These are phyloP conservation scores for Sideroxylon spinosum DNA, from an alignment of 179 eudicot species.

Conservation along the genomic window DNA sequence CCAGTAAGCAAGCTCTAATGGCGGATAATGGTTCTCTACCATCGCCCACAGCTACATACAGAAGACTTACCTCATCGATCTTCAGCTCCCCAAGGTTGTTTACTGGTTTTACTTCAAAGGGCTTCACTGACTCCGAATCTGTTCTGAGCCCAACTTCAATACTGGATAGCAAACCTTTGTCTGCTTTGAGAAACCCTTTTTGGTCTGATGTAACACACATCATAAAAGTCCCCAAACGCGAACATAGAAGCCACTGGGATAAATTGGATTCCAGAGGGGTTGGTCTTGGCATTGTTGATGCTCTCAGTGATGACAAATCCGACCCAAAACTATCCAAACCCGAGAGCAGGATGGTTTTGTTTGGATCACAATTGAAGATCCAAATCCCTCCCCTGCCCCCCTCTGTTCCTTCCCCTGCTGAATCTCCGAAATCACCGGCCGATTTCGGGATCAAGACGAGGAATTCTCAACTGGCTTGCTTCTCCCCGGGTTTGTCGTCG, in stretches of 20 bases:
- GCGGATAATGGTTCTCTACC: slow-evolving; percentile 32
- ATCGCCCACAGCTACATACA: slow-evolving; percentile 28
- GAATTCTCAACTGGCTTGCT: slow-evolving; percentile 31
- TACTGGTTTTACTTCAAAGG: slow-evolving; percentile 39
- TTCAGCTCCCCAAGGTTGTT: slow-evolving; percentile 44
- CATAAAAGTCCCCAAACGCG: slow-evolving; percentile 27
- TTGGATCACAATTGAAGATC: slow-evolving; percentile 53
- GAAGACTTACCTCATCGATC: slow-evolving; percentile 30
- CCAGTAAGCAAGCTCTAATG: slow-evolving; percentile 33
- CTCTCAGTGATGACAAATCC: slow-evolving; percentile 30
- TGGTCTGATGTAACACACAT: slow-evolving; percentile 26
- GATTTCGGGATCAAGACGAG: slow-evolving; percentile 57
- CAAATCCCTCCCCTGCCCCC: slow-evolving; percentile 45
- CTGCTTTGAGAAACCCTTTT: slow-evolving; percentile 23
- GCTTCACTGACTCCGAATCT: slow-evolving; percentile 36
- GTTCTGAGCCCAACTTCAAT: slow-evolving; percentile 57
- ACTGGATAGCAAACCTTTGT: slow-evolving; percentile 42
- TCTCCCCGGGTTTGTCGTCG: slow-evolving; percentile 24
- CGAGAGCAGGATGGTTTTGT: slow-evolving; percentile 32
- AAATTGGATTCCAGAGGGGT: slow-evolving; percentile 35
- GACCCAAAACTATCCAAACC: slow-evolving; percentile 21
- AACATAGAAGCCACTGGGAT: slow-evolving; percentile 20
- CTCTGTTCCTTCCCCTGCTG: slow-evolving; percentile 22
- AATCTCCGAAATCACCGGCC: slow-evolving; percentile 40
- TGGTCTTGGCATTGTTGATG: slow-evolving; percentile 53